Percentiles rank a stretch among this genome's conserved stretches.
These are phyloP conservation scores for Esteya vermicola DNA, from an alignment of 2,329 filamentous ascomycete species.

Conservation along the genomic window DNA sequence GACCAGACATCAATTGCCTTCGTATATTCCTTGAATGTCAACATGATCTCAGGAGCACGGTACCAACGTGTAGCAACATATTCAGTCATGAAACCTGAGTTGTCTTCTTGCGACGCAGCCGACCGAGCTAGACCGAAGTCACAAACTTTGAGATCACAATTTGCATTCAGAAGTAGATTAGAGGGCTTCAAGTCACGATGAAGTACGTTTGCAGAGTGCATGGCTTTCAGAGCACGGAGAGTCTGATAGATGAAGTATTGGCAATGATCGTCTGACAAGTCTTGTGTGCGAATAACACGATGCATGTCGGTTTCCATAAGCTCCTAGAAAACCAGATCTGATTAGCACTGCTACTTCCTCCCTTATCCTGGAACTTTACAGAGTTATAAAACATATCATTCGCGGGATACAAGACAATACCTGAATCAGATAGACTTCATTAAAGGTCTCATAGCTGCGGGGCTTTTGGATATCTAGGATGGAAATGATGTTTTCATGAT, in stretches of 20 bases:
- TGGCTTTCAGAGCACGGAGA: slow-evolving; percentile 89
- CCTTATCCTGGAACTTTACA: too few relatives aligned
- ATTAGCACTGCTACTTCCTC: not conserved
- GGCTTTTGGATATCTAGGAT: slow-evolving; percentile 99
- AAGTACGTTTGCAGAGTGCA: slow-evolving; percentile 97
- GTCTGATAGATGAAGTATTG: slow-evolving; percentile 99
- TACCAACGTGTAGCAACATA: slow-evolving; percentile 99
- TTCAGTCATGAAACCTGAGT: slow-evolving; percentile 99
- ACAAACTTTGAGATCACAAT: slow-evolving; percentile 98
- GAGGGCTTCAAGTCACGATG: slow-evolving; percentile 97
- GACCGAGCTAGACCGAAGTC: slow-evolving; percentile 95
- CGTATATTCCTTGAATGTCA: slow-evolving; percentile 99
- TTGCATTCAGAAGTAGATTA: slow-evolving; percentile 91
- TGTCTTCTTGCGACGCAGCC: slow-evolving; percentile 93
- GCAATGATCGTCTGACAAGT: slow-evolving; percentile 97
- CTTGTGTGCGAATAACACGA: slow-evolving; percentile 93
- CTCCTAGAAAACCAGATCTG: slow-evolving; percentile 44
- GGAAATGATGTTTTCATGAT: slow-evolving; percentile 99
- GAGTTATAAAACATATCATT: not conserved
- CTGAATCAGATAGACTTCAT: slow-evolving; percentile 97
- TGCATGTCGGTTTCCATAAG: slow-evolving; percentile 99
- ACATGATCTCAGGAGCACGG: slow-evolving; percentile 97
- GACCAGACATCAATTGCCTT: slow-evolving; percentile 99
- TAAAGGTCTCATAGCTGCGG: slow-evolving; percentile 87
- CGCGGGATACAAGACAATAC: slow-evolving; percentile 26